These are phyloP conservation scores for Aspergillus terreus DNA, from an alignment of 2,329 filamentous ascomycete species.

Conservation along the genomic window DNA sequence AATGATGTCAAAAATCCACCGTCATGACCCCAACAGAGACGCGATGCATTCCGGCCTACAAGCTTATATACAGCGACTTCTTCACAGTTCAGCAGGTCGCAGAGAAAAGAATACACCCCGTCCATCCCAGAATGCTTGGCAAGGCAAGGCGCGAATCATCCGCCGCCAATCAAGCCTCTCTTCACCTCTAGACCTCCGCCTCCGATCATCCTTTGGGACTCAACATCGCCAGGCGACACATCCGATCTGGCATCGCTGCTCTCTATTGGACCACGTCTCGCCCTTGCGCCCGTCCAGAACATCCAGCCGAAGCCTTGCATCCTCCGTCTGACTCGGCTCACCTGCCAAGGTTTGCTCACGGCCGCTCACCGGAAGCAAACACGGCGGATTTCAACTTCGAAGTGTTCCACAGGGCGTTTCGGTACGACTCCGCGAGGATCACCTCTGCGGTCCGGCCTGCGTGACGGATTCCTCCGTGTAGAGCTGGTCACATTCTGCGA, in stretches of 20 bases:
- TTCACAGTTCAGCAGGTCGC: not conserved
- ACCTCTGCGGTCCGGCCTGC: not conserved
- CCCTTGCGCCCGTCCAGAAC: slow-evolving; percentile 5
- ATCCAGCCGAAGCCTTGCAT: not conserved
- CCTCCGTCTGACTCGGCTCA: not conserved
- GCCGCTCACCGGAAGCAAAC: not conserved
- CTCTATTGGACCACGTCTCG: slow-evolving; percentile 9
- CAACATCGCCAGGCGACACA: not conserved
- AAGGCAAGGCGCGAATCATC: slow-evolving; percentile 12
- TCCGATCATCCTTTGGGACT: too few relatives aligned
- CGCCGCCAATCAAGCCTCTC: not conserved
- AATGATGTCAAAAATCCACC: too few relatives aligned
- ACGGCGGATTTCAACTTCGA: not conserved
- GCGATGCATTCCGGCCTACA: too few relatives aligned
- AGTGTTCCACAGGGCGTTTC: too few relatives aligned
- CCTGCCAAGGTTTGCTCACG: not conserved
- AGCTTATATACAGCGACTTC: not conserved
- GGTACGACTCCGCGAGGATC: too few relatives aligned
- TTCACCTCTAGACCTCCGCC: not conserved
- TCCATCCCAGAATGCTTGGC: slow-evolving; percentile 18
- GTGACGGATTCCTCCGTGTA: slow-evolving; percentile 4
- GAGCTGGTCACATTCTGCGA: slow-evolving; percentile 15
- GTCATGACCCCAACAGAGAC: too few relatives aligned
- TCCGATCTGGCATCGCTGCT: not conserved
- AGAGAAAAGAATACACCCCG: not conserved